These are phyloP conservation scores for Boletellus emodensis DNA, from an alignment of 768 basidiomycete species.

Conservation along the genomic window DNA sequence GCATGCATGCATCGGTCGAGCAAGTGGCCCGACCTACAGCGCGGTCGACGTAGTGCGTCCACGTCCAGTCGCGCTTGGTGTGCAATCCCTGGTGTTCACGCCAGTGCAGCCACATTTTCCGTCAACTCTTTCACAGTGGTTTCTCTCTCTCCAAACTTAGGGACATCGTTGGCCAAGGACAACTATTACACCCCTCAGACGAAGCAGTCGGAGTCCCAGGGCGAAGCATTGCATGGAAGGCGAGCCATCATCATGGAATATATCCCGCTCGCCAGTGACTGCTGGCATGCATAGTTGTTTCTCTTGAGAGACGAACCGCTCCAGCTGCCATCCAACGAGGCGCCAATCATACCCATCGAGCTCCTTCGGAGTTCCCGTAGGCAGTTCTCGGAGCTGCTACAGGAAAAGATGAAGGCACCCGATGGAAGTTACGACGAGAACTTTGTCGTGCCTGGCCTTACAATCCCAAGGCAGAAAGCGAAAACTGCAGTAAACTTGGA, in stretches of 20 bases:
- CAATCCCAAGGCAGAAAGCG: slow-evolving; percentile 31
- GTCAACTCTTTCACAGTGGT: slow-evolving; percentile 49
- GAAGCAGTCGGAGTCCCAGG: slow-evolving; percentile 53
- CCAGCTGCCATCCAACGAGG: slow-evolving; percentile 42
- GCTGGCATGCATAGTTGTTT: slow-evolving; percentile 51
- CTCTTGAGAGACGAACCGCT: slow-evolving; percentile 64
- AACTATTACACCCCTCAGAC: slow-evolving; percentile 45
- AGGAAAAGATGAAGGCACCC: slow-evolving; percentile 75
- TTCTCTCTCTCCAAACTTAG: slow-evolving; percentile 58
- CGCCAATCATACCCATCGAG: slow-evolving; percentile 36
- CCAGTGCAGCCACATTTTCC: slow-evolving; percentile 37
- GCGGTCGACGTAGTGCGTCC: slow-evolving; percentile 24
- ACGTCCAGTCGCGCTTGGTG: not conserved
- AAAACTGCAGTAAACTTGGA: slow-evolving; percentile 47
- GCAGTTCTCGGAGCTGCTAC: slow-evolving; percentile 53
- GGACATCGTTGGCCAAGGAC: slow-evolving; percentile 61
- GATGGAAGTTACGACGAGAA: slow-evolving; percentile 81
- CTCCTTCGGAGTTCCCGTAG: slow-evolving; percentile 47
- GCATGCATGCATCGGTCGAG: slow-evolving; percentile 21
- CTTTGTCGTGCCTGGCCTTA: slow-evolving; percentile 51
- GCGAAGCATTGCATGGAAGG: slow-evolving; percentile 88
- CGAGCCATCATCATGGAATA: slow-evolving; percentile 14
- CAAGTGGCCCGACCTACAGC: slow-evolving; percentile 22
- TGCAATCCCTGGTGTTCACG: slow-evolving; percentile 1
- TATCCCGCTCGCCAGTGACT: slow-evolving; percentile 9